Evolutionary conservation across 352 stramenopile species (phyloP).

Genomic region (Globisporangium nodosum): DNA sequence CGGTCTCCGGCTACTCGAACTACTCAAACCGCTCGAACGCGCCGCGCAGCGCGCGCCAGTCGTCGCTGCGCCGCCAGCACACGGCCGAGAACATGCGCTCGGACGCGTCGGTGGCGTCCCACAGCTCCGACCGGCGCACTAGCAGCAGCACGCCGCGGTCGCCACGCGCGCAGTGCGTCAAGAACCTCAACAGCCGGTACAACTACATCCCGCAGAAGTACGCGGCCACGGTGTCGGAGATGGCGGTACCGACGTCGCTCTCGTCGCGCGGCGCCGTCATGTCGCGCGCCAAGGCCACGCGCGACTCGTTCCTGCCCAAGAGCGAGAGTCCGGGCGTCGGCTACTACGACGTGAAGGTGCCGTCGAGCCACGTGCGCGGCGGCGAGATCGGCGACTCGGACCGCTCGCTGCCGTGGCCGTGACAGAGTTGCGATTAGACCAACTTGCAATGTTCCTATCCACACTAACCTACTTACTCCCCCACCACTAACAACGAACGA

Average conservation of each 20-base stretch:
- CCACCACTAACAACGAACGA: no score
- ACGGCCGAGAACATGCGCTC: constrained; percentile 20
- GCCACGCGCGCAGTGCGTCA: constrained; percentile 33
- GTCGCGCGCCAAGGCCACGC: constrained; percentile 46
- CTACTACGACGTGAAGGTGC: constrained; percentile 73
- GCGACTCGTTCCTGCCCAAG: constrained; percentile 69
- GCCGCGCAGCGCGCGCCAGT: constrained; percentile 16
- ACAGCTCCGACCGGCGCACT: constrained; percentile 31
- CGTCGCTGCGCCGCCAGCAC: background rate
- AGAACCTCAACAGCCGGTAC: constrained; percentile 59
- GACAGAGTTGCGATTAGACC: constrained; percentile 3
- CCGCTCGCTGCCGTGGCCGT: constrained; percentile 56
- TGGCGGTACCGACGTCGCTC: constrained; percentile 36
- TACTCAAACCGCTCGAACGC: constrained; percentile 31
- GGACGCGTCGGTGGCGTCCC: constrained; percentile 50
- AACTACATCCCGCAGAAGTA: constrained; percentile 68
- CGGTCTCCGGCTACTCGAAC: constrained; percentile 55
- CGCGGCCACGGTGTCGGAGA: constrained; percentile 20
- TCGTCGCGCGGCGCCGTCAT: constrained; percentile 70
- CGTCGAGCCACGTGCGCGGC: constrained; percentile 48
- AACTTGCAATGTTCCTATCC: no score
- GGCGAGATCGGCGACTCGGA: constrained; percentile 76
- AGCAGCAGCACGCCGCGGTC: constrained; percentile 21
- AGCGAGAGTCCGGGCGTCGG: constrained; percentile 65
- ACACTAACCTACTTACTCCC: no score